Conservation (phyloP, 2,329 filamentous ascomycete genomes). For the Cordyceps pruinosa region DNA sequence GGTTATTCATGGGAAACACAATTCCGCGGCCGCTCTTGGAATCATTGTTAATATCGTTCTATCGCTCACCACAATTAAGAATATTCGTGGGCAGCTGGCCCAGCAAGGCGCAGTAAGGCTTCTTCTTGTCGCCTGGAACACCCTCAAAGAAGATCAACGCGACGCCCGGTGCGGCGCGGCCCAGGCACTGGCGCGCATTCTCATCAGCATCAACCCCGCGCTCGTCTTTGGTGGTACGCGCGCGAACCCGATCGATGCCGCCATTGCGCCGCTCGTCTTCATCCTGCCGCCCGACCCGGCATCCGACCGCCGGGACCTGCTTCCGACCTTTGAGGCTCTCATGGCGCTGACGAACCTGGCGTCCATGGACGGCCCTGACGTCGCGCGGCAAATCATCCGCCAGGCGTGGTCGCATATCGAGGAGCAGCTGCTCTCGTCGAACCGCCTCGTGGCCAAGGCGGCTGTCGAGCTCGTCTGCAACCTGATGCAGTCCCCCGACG, state of each 20-base stretch:
- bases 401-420: conserved; percentile 70
- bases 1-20: conserved; percentile 65
- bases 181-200: conserved; percentile 74
- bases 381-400: conserved; percentile 63
- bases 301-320: conserved; percentile 63
- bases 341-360: conserved; percentile 93
- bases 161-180: conserved; percentile 54
- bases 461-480: conserved; percentile 89
- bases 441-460: conserved; percentile 71
- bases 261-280: conserved; percentile 73
- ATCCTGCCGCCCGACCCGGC: conserved; percentile 62
- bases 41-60: conserved; percentile 72
- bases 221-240: conserved; percentile 76
- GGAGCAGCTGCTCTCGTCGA: conserved; percentile 72
- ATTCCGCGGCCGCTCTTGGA: conserved; percentile 62
- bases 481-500: conserved; percentile 63
- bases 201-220: conserved; percentile 78
- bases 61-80: conserved; percentile 66
- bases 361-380: conserved; percentile 62
- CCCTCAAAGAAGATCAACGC: conserved; percentile 45
- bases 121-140: conserved; percentile 62
- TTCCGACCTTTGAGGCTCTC: conserved; percentile 84
- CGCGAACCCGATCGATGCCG: conserved; percentile 66
- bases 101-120: conserved; percentile 92
- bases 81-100: conserved; percentile 69